Evolutionary conservation across 2,329 filamentous ascomycete species (phyloP), one percentile per base, ranked within the genome.

Genomic region (Bimuria novae-zelandiae): DNA sequence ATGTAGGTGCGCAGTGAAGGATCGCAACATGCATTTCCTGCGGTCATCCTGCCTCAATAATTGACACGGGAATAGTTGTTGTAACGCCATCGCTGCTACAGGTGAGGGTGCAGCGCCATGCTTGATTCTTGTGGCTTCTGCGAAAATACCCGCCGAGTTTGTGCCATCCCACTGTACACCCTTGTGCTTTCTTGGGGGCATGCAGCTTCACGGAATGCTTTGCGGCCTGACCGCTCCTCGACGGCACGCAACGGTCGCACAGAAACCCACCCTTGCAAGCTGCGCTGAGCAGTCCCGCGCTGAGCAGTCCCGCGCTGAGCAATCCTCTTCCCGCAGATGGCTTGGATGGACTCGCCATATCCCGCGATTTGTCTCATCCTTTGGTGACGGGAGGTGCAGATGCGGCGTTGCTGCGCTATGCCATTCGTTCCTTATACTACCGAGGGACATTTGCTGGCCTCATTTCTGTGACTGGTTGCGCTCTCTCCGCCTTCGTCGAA

Each of bases 401-500:
- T 29, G 30, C 30, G 7, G 32, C 48, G 16, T 19, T 27, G 40
- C 32, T 22, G 16, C 17, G 40, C 46, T 48, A 36, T 16, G n/a
- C 35, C 22, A 48, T 48, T 12, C 12, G 6, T 19, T 37, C 7
- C 16, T 4, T 40, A 42, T 27, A 25, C 19, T 49, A 49, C 44
- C 51, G 52, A 51, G 37, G 23, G 36, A 42, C 49, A 33, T 35
- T 33, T 25, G 12, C 68, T 54, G 69, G 61, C 67, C 48, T 65
- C 62, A 37, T 61, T 55, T 49, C 49, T 63, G 30, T 56, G 45
- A 54, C 57, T 55, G 49, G 55, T 54, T 37, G 22, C 65, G 63
- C 55, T 73, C 71, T 47, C 64, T 67, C 30, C 63, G 59, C 59
- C 67, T 74, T 36, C 79, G 79, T 56, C 81, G 80, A 60, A 96